A percentile compares a stretch with the other conserved stretches of the same genome.
Conservation (phyloP, 225 moss, liverwort and hornwort genomes). For the Marchantia paleacea region DNA sequence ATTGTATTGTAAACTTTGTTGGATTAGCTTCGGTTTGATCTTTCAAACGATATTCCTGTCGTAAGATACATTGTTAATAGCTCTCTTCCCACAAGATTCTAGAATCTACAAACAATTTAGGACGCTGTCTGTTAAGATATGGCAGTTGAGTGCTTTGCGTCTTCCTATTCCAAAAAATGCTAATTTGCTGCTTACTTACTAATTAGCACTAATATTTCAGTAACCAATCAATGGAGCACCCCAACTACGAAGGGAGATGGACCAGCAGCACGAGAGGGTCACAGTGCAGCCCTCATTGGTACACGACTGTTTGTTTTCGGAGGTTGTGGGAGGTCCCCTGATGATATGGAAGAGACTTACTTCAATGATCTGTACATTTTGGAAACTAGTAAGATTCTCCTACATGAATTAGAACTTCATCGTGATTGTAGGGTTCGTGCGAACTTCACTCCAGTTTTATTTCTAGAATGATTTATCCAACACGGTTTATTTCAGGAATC, state of each 20-base stretch:
- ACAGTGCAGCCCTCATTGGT: slow-evolving; percentile 85
- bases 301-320: slow-evolving; percentile 82
- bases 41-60: too few relatives aligned
- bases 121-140: too few relatives aligned
- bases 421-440: not conserved
- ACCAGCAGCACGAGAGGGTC: slow-evolving; percentile 91
- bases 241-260: slow-evolving; percentile 68
- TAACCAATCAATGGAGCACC: slow-evolving; percentile 68
- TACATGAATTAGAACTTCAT: not conserved
- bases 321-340: slow-evolving; percentile 87
- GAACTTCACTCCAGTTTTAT: not conserved
- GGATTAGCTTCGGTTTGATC: too few relatives aligned
- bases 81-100: too few relatives aligned
- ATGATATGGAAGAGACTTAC: slow-evolving; percentile 86
- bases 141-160: too few relatives aligned
- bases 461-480: not conserved
- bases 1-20: too few relatives aligned
- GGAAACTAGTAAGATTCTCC: slow-evolving; percentile 56
- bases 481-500: not conserved
- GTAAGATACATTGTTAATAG: too few relatives aligned
- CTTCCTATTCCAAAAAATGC: not conserved
- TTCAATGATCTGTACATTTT: slow-evolving; percentile 88
- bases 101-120: too few relatives aligned
- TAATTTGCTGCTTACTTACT: not conserved
- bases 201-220: slow-evolving; percentile 27